Evolutionary conservation across 2,329 filamentous ascomycete genomes (phyloP), one percentile per base, ranked within the genome.

Genomic region (Periconia digitata): DNA sequence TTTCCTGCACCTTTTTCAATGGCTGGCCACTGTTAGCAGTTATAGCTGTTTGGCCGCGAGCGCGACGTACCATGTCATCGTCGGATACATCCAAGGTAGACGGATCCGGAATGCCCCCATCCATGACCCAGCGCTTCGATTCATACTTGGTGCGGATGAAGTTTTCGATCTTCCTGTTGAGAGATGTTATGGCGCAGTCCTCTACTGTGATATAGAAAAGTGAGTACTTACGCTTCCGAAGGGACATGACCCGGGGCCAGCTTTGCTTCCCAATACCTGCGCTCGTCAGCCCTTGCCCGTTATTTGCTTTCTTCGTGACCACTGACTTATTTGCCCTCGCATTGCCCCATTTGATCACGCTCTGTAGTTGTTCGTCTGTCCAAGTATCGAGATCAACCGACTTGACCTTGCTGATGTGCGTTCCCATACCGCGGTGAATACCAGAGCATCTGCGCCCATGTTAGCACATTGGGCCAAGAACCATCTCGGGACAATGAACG

Each of bases 101-200:
- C n/a, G 95, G 94, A 69, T 97, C 91, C 5, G 95, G 95, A 68
- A 95, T 92, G 5, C 85, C 85, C 1, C 94, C 94, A 52, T 99
- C 94, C 92, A 97, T 97, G n/a, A 91, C 88, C 94, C 94, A 99
- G 76, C 95, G 83, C 82, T 96, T 97, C 45, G 94, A 88, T 72
- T 99, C 94, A 73, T 99, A 99, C 74, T 99, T 99, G 47, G 95
- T 99, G 59, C 94, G 86, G 64, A 99, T 97, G 68, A 99, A 99
- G 79, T 97, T 99, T 81, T 99, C 94, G 62, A 99, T 97, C 81
- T 99, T 99, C 59, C 79, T 82, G 51, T 45, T 24, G 8, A 42
- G 35, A 51, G 41, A 49, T 44, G 56, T 48, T 37, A n/a, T 18
- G n/a, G 10, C 3, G 27, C 4, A 13, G n/a, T 10, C 5, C 27